phyloP scores from a whole-genome alignment of 352 stramenopile species.

The Phytophthora sp. region DNA sequence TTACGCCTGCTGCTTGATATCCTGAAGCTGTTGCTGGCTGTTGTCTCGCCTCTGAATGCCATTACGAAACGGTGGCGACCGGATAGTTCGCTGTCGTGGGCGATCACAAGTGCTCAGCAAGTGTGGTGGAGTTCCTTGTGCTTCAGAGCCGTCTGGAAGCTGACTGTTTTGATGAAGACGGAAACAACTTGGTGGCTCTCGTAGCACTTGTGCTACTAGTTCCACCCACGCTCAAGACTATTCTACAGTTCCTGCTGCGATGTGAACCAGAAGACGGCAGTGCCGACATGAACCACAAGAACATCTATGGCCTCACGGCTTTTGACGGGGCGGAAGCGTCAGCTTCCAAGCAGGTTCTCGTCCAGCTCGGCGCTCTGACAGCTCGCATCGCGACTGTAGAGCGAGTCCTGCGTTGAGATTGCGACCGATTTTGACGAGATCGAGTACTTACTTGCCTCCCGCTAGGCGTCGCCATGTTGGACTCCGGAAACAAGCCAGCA shows the following conservation, averaged over 20 bases:
- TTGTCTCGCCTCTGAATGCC: conserved; percentile 9
- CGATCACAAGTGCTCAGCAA: conserved; percentile 53
- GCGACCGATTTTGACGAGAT: conserved; percentile 56
- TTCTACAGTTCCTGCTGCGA: conserved; percentile 42
- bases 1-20: conserved; percentile 72
- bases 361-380: conserved; percentile 45
- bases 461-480: conserved; percentile 41
- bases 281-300: conserved; percentile 75
- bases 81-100: conserved; percentile 70
- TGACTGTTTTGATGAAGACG: conserved; percentile 76
- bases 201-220: conserved; percentile 54
- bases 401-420: conserved; percentile 57
- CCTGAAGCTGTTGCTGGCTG: conserved; percentile 59
- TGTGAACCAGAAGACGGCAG: conserved; percentile 23
- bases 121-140: conserved; percentile 55
- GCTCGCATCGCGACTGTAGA: conserved; percentile 54
- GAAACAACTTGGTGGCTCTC: conserved; percentile 72
- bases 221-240: conserved; percentile 27
- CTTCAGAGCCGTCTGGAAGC: conserved; percentile 51
- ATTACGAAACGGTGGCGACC: conserved; percentile 33
- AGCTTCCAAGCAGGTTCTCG: conserved; percentile 51
- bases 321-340: conserved; percentile 58
- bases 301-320: conserved; percentile 66
- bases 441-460: conserved; percentile 44
- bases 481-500: conserved; percentile 24